Conservation (phyloP, 371 early-diverging fungal species). For the Modicella reniformis region DNA sequence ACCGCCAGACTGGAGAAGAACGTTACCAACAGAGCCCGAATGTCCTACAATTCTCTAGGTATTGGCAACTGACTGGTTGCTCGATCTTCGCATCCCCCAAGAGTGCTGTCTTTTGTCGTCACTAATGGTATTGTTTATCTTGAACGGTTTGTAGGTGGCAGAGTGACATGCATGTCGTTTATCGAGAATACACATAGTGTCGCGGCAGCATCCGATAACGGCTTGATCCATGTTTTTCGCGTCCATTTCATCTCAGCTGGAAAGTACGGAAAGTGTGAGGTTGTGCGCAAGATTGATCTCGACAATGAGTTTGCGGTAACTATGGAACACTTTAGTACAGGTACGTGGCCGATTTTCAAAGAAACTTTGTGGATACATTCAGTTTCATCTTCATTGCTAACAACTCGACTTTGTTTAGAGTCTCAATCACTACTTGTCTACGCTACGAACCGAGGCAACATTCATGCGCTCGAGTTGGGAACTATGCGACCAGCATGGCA, state of each 20-base stretch:
- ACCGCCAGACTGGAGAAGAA: slow-evolving; percentile 81
- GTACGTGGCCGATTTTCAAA: slow-evolving; percentile 33
- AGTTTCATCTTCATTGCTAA: not conserved
- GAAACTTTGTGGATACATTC: not conserved
- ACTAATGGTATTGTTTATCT: no score
- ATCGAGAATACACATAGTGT: slow-evolving; percentile 83
- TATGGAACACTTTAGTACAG: slow-evolving; percentile 79
- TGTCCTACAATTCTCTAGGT: slow-evolving; percentile 81
- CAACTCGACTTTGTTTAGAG: slow-evolving; percentile 48
- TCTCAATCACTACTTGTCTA: slow-evolving; percentile 80
- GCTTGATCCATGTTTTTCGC: slow-evolving; percentile 84
- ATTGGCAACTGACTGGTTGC: slow-evolving; percentile 1
- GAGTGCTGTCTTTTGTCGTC: no score
- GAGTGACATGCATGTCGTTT: slow-evolving; percentile 81
- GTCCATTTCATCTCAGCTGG: slow-evolving; percentile 58
- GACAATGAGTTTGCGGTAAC: slow-evolving; percentile 74
- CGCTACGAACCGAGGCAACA: slow-evolving; percentile 80
- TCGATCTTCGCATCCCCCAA: not conserved
- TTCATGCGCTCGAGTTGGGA: slow-evolving; percentile 80
- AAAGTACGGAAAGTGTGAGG: slow-evolving; percentile 71
- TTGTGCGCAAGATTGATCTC: slow-evolving; percentile 65
- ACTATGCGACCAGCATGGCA: slow-evolving; percentile 77
- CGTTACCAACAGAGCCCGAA: slow-evolving; percentile 81
- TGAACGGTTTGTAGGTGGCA: slow-evolving; percentile 65
- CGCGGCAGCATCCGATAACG: slow-evolving; percentile 87